phyloP scores from a whole-genome alignment of 2,329 filamentous ascomycete species.

The Paraphoma sp. region DNA sequence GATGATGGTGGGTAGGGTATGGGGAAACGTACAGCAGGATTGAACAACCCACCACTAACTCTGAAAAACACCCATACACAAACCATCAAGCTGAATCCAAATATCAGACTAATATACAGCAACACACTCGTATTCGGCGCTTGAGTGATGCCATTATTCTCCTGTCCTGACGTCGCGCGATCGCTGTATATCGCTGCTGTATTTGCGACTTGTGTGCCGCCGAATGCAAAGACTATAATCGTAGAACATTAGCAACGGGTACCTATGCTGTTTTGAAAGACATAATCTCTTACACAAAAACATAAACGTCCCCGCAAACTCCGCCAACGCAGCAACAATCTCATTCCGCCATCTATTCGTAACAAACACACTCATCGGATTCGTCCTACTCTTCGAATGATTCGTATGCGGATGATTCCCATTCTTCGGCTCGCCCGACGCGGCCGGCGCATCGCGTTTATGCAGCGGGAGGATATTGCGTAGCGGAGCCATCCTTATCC shows the following conservation, averaged over 20 bases:
- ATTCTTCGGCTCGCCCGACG: conserved; percentile 2
- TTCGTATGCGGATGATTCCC: background rate
- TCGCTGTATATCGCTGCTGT: conserved; percentile 32
- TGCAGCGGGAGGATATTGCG: conserved; percentile 17
- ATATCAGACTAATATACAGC: conserved; percentile 46
- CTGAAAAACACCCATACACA: conserved; percentile 51
- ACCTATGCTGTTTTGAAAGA: background rate
- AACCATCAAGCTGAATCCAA: conserved; percentile 48
- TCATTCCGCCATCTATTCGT: conserved; percentile 42
- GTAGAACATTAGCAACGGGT: background rate
- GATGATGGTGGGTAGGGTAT: background rate
- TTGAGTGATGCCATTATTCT: conserved; percentile 33
- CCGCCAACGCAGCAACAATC: conserved; percentile 43
- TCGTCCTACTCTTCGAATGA: background rate
- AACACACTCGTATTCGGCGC: conserved; percentile 42
- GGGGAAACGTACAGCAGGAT: conserved; percentile 44
- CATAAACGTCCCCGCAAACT: conserved; percentile 50
- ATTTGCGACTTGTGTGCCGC: conserved; percentile 48
- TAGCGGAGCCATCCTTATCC: conserved; percentile 6
- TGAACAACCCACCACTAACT: conserved; percentile 48
- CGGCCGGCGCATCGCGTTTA: conserved; percentile 1
- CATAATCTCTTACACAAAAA: conserved; percentile 34
- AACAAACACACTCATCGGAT: background rate
- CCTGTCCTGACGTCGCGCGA: conserved; percentile 26
- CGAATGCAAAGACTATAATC: conserved; percentile 42